Evolutionary conservation across 495 filamentous ascomycete genomes (phyloP), one percentile per base, ranked within the genome.

Genomic region (Tuber melanosporum): DNA sequence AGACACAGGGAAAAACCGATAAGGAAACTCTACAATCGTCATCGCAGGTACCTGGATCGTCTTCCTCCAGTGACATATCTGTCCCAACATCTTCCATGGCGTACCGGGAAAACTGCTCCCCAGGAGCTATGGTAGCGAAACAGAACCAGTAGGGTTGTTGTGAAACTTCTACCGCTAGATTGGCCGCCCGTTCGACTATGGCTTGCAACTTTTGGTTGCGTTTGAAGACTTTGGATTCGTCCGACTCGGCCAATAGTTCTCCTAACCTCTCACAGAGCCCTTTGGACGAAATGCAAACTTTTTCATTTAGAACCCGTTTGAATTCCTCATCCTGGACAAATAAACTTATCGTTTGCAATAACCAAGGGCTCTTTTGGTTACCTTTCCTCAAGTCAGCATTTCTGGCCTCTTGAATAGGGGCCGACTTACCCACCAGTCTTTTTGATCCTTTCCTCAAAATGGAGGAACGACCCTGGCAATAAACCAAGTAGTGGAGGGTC

Each of bases 341-440:
- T 20, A 75, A 42, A 32, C 26, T 41, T 12, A 72, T 32, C 19
- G 76, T 78, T 52, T 52, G 47, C 47, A 20, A 52, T n/a, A 52
- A 52, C 47, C 47, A 52, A 7, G 47, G 6, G 47, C 47, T 52
- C 17, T 52, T 52, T 52, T 52, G 17, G 8, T 1, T 3, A 52
- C 20, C 47, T 52, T 52, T 52, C n/a, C n/a, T 52, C 47, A 52
- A 22, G 47, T 52, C 22, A 52, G 47, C 47, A n/a, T 20, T 20
- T 52, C 47, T 0, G 20, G 20, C 19, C 19, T n/a, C 0, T 3
- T 52, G 47, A 22, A 52, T 22, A n/a, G 17, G 19, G 47, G 15
- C 47, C 8, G 6, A 52, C 17, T 22, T 9, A n/a, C 47, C 17
- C 17, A 52, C 47, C 20, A n/a, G 47, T 22, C 47, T n/a, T 52